Conservation (phyloP, 371 early-diverging fungal genomes). For the Chytridium lagenaria region DNA sequence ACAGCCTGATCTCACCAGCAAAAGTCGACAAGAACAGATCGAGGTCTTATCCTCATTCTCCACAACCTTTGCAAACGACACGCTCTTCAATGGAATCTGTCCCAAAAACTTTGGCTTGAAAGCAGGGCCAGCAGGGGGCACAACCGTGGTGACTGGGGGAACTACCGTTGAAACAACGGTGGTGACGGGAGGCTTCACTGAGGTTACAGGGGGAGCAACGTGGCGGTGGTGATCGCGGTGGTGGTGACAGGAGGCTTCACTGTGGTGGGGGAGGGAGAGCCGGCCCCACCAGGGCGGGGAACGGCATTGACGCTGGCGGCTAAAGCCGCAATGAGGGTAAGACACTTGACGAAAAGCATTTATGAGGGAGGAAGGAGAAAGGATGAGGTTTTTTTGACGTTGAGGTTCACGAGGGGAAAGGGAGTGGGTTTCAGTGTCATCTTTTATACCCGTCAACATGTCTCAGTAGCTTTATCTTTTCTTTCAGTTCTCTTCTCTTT, state of each 20-base stretch:
- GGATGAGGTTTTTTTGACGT: no score
- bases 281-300: neutral
- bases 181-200: neutral
- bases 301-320: neutral
- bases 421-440: no score
- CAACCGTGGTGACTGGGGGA: neutral
- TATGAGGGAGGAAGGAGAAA: neutral
- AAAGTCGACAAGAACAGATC: slow-evolving; percentile 27
- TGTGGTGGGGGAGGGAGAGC: neutral
- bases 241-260: neutral
- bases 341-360: no score
- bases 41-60: slow-evolving; percentile 17
- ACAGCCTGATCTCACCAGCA: slow-evolving; percentile 19
- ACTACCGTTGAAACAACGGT: neutral
- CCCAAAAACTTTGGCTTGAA: slow-evolving; percentile 11
- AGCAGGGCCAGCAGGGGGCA: neutral
- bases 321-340: neutral
- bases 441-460: no score
- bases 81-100: slow-evolving; percentile 19
- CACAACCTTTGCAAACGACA: slow-evolving; percentile 26
- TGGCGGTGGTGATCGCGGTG: neutral
- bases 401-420: no score
- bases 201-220: neutral
- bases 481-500: no score
- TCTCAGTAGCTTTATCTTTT: no score